Evolutionary conservation across 306 rosid genomes (phyloP).

Genomic region (Trifolium dubium): DNA sequence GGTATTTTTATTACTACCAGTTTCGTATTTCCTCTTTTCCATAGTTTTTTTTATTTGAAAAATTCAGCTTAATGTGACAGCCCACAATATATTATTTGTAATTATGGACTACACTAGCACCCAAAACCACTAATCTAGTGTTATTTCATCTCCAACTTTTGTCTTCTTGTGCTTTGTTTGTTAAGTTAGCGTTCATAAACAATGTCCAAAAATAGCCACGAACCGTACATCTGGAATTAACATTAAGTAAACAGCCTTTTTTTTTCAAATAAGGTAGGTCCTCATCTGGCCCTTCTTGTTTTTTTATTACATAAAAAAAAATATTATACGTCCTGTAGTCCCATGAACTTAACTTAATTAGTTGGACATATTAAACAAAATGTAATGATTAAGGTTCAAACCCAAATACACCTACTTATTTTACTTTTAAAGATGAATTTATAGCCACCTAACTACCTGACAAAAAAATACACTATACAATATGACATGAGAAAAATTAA

Average conservation of each 20-base stretch:
- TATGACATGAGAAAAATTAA: too few species aligned
- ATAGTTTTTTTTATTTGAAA: background rate
- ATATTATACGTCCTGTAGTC: too few species aligned
- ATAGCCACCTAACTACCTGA: too few species aligned
- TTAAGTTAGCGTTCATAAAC: slow-evolving; percentile 21
- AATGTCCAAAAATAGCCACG: slow-evolving; percentile 37
- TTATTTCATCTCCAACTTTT: slow-evolving; percentile 37
- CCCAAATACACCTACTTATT: too few species aligned
- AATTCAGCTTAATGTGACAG: slow-evolving; percentile 60
- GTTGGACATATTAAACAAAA: too few species aligned
- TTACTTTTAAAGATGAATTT: too few species aligned
- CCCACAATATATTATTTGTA: slow-evolving; percentile 67
- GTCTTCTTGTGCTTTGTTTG: slow-evolving; percentile 52
- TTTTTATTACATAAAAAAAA: too few species aligned
- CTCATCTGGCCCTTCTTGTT: slow-evolving; percentile 31
- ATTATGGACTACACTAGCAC: slow-evolving; percentile 31
- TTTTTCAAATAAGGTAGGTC: slow-evolving; percentile 40
- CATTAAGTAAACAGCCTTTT: slow-evolving; percentile 10
- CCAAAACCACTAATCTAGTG: slow-evolving; percentile 48
- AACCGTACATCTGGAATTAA: background rate
- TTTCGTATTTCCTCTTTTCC: slow-evolving; percentile 33
- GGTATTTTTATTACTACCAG: slow-evolving; percentile 53
- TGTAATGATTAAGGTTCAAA: too few species aligned
- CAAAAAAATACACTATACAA: too few species aligned
- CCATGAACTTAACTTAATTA: too few species aligned